These are phyloP conservation scores for Stentor coeruleus DNA, from an alignment of 73 alveolate genomes.

Conservation along the genomic window DNA sequence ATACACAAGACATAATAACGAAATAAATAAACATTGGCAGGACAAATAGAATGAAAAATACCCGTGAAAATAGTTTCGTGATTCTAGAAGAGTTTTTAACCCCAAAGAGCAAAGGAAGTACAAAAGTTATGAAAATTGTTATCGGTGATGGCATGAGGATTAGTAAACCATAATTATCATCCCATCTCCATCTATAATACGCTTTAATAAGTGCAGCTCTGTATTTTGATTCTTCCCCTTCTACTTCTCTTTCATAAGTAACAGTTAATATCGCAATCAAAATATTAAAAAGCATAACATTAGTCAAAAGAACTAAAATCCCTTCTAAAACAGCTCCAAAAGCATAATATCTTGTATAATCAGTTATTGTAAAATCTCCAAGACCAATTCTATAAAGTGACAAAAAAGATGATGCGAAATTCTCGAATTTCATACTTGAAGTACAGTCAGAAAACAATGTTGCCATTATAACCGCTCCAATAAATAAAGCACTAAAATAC, in stretches of 20 bases:
- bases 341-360: neutral
- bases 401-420: neutral
- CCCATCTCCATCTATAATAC: conserved; percentile 63
- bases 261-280: conserved; percentile 54
- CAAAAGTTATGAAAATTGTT: conserved; percentile 29
- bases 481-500: neutral
- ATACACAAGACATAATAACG: neutral
- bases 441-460: conserved; percentile 2
- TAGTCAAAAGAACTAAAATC: conserved; percentile 52
- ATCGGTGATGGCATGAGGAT: conserved; percentile 62
- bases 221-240: conserved; percentile 52
- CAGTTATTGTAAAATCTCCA: neutral
- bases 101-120: neutral
- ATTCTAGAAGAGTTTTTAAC: neutral
- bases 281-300: conserved; percentile 50
- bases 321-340: conserved; percentile 49
- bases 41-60: neutral
- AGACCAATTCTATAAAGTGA: neutral
- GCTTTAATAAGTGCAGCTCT: conserved; percentile 56
- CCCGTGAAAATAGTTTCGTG: neutral
- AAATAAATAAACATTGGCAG: neutral
- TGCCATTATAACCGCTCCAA: neutral
- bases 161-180: conserved; percentile 54
- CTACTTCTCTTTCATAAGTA: conserved; percentile 53
- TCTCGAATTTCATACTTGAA: neutral